Conservation (phyloP, 177 flowering plant genomes). For the Vitis hybrid region DNA sequence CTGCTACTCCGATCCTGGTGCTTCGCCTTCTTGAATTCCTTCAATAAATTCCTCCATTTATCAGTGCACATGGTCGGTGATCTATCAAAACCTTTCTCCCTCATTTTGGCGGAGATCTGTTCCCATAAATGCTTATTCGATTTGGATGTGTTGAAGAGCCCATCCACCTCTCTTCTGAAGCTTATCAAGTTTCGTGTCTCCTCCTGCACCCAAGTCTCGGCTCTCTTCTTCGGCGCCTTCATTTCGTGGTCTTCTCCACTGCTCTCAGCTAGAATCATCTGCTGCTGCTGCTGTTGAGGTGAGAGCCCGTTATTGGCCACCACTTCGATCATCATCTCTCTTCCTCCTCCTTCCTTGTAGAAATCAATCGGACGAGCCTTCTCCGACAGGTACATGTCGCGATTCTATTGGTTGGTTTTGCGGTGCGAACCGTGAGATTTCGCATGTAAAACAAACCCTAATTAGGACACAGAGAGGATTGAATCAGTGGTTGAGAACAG, state of each 20-base stretch:
- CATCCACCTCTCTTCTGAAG: slow-evolving; percentile 74
- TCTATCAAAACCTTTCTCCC: slow-evolving; percentile 87
- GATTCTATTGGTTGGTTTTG: too few species aligned
- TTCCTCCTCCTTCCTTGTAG: slow-evolving; percentile 28
- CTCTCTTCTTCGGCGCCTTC: slow-evolving; percentile 41
- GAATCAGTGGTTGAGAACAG: too few species aligned
- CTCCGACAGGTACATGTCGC: slow-evolving; percentile 37
- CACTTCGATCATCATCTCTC: slow-evolving; percentile 37
- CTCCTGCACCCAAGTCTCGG: slow-evolving; percentile 91
- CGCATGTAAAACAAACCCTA: too few species aligned
- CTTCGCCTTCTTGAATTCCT: slow-evolving; percentile 89
- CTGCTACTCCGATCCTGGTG: slow-evolving; percentile 41
- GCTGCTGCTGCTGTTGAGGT: slow-evolving; percentile 19
- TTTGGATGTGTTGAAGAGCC: slow-evolving; percentile 84
- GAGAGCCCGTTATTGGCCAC: slow-evolving; percentile 21
- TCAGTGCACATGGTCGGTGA: slow-evolving; percentile 65
- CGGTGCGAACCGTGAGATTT: too few species aligned
- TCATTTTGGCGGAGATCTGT: slow-evolving; percentile 88
- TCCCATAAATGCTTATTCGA: slow-evolving; percentile 98
- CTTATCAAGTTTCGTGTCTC: slow-evolving; percentile 73
- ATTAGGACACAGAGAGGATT: too few species aligned
- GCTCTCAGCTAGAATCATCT: slow-evolving; percentile 37
- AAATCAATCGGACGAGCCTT: slow-evolving; percentile 38
- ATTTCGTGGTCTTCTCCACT: slow-evolving; percentile 40
- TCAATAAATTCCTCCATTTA: slow-evolving; percentile 54